Conservation (phyloP, 345 rosid species). For the Physaria fendleri region DNA sequence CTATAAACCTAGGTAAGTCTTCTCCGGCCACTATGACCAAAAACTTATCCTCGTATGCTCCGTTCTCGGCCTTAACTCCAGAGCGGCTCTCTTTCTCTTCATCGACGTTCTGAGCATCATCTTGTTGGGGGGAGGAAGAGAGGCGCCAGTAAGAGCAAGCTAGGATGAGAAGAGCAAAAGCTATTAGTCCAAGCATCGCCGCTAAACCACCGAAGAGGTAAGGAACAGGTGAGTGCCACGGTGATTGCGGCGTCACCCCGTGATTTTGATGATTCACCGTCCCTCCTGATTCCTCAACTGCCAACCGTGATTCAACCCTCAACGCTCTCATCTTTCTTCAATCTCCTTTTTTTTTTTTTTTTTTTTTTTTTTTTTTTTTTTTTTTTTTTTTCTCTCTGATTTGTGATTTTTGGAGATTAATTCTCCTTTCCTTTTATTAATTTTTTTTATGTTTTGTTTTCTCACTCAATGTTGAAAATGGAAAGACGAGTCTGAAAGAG, state of each 20-base stretch:
- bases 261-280: conserved; percentile 7
- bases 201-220: conserved; percentile 74
- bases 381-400: background rate
- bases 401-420: background rate
- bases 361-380: background rate
- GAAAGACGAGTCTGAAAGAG: conserved; percentile 12
- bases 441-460: background rate
- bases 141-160: conserved; percentile 68
- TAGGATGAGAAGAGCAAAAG: conserved; percentile 67
- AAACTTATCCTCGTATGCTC: conserved; percentile 52
- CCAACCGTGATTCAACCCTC: conserved; percentile 5
- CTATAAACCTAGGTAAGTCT: conserved; percentile 54
- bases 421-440: background rate
- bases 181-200: conserved; percentile 71
- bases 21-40: conserved; percentile 77
- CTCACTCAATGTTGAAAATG: background rate
- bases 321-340: conserved; percentile 8
- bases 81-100: conserved; percentile 39
- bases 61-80: conserved; percentile 19
- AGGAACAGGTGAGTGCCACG: conserved; percentile 83
- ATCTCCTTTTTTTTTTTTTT: background rate
- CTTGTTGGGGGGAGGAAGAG: conserved; percentile 24
- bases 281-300: background rate
- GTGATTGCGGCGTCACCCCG: conserved; percentile 33
- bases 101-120: conserved; percentile 20